Conservation (phyloP, 805 yeast genomes). For the Candida jianshihensis region DNA sequence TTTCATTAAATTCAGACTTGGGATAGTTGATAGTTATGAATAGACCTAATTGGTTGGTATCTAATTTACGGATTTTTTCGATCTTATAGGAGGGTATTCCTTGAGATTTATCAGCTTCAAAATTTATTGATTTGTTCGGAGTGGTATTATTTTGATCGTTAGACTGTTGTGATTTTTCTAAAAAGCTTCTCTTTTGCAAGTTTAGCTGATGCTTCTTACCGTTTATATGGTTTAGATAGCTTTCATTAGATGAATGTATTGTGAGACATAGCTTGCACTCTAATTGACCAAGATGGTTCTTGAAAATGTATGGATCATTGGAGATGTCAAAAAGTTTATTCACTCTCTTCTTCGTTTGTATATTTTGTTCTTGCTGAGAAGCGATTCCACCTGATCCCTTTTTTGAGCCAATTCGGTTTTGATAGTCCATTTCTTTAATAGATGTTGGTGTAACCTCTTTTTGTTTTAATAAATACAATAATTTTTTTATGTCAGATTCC, state of each 20-base stretch:
- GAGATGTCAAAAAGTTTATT: conserved; percentile 51
- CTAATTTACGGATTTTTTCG: conserved; percentile 60
- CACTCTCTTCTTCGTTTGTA: conserved; percentile 61
- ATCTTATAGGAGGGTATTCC: conserved; percentile 71
- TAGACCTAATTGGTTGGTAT: conserved; percentile 54
- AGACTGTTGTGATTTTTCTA: conserved; percentile 14
- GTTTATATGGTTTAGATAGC: conserved; percentile 76
- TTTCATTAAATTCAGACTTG: conserved; percentile 25
- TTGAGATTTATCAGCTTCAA: conserved; percentile 9
- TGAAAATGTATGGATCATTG: conserved; percentile 77
- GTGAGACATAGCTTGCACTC: conserved; percentile 86
- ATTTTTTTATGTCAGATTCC: no score
- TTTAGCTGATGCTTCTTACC: conserved; percentile 79
- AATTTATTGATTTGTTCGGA: conserved; percentile 19
- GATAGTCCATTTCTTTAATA: conserved; percentile 62
- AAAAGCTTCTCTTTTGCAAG: conserved; percentile 53
- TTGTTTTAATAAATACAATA: no score
- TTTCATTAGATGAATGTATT: conserved; percentile 69
- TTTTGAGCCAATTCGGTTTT: conserved; percentile 83
- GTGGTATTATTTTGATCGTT: conserved; percentile 17
- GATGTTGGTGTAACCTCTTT: background rate
- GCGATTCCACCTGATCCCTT: conserved; percentile 87
- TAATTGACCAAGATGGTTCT: conserved; percentile 73
- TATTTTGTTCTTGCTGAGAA: conserved; percentile 59
- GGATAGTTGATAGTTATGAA: conserved; percentile 54